A percentile compares a stretch with the other conserved stretches of the same genome.
Conservation (phyloP, 2,329 filamentous ascomycete species). For the Arthrobotrys iridis region DNA sequence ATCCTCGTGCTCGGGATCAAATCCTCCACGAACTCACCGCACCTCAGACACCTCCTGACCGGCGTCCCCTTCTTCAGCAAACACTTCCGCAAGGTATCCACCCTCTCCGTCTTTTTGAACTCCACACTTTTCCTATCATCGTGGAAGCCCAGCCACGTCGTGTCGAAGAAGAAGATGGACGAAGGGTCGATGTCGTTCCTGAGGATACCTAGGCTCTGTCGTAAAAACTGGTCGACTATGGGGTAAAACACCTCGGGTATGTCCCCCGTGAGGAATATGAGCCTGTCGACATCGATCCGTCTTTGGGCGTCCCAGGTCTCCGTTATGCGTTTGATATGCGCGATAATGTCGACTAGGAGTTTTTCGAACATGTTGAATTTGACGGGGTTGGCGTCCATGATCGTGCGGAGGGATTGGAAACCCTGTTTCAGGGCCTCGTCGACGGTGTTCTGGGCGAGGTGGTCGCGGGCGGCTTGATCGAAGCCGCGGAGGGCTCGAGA, state of each 20-base stretch:
- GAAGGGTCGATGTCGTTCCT: slow-evolving; percentile 57
- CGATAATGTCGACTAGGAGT: slow-evolving; percentile 57
- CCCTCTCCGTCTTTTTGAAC: slow-evolving; percentile 55
- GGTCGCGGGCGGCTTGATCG: slow-evolving; percentile 56
- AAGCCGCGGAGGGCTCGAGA: slow-evolving; percentile 57
- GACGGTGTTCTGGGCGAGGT: slow-evolving; percentile 53
- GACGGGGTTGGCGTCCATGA: slow-evolving; percentile 57
- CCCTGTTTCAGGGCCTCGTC: slow-evolving; percentile 47
- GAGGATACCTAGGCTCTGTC: slow-evolving; percentile 54
- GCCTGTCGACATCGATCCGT: slow-evolving; percentile 56
- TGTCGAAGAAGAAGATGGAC: slow-evolving; percentile 58
- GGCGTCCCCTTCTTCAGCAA: slow-evolving; percentile 55
- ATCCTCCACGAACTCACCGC: slow-evolving; percentile 58
- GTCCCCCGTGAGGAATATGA: slow-evolving; percentile 58
- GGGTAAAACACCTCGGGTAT: slow-evolving; percentile 56
- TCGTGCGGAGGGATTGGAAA: slow-evolving; percentile 50
- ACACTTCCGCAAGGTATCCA: slow-evolving; percentile 58
- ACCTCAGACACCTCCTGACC: slow-evolving; percentile 57
- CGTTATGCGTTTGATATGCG: slow-evolving; percentile 55
- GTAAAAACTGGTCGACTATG: slow-evolving; percentile 56
- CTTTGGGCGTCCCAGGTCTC: slow-evolving; percentile 54
- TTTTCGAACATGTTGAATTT: slow-evolving; percentile 58
- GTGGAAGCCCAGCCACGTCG: slow-evolving; percentile 58
- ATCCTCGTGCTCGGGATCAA: slow-evolving; percentile 60
- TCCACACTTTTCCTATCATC: slow-evolving; percentile 56